Conservation (phyloP, 495 filamentous ascomycete genomes). For the Lasiosphaeria ovina region DNA sequence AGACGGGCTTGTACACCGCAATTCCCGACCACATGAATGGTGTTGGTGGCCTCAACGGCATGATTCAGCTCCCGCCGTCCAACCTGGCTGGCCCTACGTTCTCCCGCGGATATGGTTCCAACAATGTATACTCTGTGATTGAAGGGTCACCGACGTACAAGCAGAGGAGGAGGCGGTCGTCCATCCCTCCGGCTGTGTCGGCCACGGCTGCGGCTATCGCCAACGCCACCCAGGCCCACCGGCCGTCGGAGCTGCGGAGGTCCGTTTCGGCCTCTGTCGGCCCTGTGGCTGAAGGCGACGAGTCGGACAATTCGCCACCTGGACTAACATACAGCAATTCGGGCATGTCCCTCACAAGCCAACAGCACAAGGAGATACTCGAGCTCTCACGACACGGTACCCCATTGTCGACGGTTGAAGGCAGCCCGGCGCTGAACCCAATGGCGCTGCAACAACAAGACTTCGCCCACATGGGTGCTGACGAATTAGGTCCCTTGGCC, state of each 20-base stretch:
- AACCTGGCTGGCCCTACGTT: conserved; percentile 77
- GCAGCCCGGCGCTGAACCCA: conserved; percentile 68
- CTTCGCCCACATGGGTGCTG: conserved; percentile 61
- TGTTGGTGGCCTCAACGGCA: conserved; percentile 64
- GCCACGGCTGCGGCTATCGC: conserved; percentile 61
- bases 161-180: conserved; percentile 89
- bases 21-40: conserved; percentile 74
- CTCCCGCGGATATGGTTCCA: conserved; percentile 67
- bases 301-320: conserved; percentile 69
- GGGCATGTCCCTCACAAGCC: conserved; percentile 50
- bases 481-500: conserved; percentile 59
- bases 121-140: conserved; percentile 90
- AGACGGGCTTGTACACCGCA: conserved; percentile 90
- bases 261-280: conserved; percentile 89
- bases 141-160: conserved; percentile 99
- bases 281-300: conserved; percentile 75
- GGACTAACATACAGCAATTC: conserved; percentile 65
- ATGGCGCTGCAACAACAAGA: conserved; percentile 67
- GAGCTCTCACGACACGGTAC: conserved; percentile 87
- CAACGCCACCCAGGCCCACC: conserved; percentile 54
- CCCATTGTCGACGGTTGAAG: conserved; percentile 76
- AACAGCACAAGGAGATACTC: conserved; percentile 74
- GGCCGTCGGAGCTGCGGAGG: conserved; percentile 82
- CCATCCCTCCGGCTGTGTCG: conserved; percentile 72
- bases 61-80: conserved; percentile 89